phyloP scores from a whole-genome alignment of 139 green algal genomes.

The Closterium sp. region DNA sequence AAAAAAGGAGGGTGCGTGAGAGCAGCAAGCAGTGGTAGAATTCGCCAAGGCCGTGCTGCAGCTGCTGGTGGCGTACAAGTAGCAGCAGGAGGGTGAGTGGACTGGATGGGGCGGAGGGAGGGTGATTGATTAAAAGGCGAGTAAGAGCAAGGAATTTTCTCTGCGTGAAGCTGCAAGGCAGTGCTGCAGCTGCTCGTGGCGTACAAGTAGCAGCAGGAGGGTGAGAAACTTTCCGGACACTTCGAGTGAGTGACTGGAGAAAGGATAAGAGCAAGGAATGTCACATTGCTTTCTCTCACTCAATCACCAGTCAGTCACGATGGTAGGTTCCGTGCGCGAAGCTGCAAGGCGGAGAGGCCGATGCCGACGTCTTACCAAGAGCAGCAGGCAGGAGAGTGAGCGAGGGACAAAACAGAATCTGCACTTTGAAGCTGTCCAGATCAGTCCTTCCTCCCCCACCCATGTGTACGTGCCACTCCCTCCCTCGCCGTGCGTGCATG shows the following conservation, averaged over 20 bases:
- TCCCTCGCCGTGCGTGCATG: not conserved
- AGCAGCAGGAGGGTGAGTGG: not conserved
- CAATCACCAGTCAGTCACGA: too few relatives aligned
- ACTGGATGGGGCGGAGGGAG: too few relatives aligned
- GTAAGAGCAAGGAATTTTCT: conserved; percentile 25
- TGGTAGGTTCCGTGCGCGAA: too few relatives aligned
- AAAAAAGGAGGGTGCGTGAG: conserved; percentile 9
- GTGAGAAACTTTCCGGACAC: too few relatives aligned
- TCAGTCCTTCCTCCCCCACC: too few relatives aligned
- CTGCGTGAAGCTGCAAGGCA: not conserved
- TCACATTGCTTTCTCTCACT: too few relatives aligned
- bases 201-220: not conserved
- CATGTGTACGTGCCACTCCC: not conserved
- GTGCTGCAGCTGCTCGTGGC: not conserved
- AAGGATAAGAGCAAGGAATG: too few relatives aligned
- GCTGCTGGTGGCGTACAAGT: not conserved
- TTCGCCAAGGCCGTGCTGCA: conserved; percentile 39
- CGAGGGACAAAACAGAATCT: too few relatives aligned
- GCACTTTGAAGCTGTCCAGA: too few relatives aligned
- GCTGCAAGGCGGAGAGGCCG: too few relatives aligned
- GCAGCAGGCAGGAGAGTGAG: too few relatives aligned
- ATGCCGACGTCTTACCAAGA: too few relatives aligned
- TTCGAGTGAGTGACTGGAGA: not conserved
- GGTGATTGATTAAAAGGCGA: not conserved
- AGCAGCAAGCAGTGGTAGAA: not conserved